Evolutionary conservation across 352 stramenopile genomes (phyloP).

Genomic region (Pythium angustatum): DNA sequence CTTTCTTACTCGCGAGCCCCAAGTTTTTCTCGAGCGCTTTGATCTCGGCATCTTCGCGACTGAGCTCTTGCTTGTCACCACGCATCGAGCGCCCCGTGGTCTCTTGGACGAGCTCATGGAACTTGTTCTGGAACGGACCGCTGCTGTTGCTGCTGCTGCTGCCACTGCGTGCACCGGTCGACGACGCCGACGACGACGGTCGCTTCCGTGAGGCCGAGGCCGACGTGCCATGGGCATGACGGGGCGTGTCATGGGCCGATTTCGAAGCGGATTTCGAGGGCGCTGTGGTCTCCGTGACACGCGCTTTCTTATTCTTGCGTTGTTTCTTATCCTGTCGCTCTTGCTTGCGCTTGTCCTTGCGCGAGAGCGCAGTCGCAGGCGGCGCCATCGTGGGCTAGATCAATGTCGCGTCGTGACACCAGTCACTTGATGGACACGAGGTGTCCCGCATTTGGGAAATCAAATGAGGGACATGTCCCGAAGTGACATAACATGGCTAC

Average conservation of each 20-base stretch:
- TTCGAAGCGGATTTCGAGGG: slow-evolving; percentile 7
- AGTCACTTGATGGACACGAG: slow-evolving; percentile 16
- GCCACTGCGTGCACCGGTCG: neutral
- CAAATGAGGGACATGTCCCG: slow-evolving; percentile 5
- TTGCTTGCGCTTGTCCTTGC: slow-evolving; percentile 81
- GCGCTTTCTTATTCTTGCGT: slow-evolving; percentile 59
- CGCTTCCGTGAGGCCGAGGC: slow-evolving; percentile 2
- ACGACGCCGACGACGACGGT: neutral
- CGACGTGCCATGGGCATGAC: slow-evolving; percentile 24
- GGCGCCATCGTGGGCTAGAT: slow-evolving; percentile 26
- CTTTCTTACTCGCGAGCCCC: slow-evolving; percentile 50
- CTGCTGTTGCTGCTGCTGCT: neutral
- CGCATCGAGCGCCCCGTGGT: slow-evolving; percentile 43
- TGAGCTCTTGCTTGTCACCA: slow-evolving; percentile 34
- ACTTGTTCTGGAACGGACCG: slow-evolving; percentile 63
- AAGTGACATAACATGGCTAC: slow-evolving; percentile 25
- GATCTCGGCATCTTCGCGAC: slow-evolving; percentile 60
- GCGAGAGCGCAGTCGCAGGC: slow-evolving; percentile 35
- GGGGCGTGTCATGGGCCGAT: slow-evolving; percentile 17
- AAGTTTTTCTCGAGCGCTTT: slow-evolving; percentile 76
- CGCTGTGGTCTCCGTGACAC: slow-evolving; percentile 21
- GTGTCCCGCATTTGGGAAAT: neutral
- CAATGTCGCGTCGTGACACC: slow-evolving; percentile 14
- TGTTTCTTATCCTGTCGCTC: slow-evolving; percentile 82
- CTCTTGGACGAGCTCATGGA: slow-evolving; percentile 78